Conservation (phyloP, 306 rosid species). For the Arachis stenosperma region DNA sequence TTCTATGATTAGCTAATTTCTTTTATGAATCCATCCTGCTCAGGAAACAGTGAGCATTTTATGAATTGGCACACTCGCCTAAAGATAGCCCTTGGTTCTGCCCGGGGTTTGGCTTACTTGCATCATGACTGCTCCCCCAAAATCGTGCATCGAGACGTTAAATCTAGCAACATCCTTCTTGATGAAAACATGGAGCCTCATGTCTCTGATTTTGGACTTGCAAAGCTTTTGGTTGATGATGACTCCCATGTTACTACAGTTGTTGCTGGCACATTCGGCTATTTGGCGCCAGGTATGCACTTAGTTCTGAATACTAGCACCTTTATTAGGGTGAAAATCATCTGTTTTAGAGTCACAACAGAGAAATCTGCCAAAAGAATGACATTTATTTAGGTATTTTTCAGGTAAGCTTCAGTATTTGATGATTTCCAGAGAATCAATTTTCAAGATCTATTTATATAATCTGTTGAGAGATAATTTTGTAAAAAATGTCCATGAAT, state of each 20-base stretch:
- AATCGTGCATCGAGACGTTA: conserved; percentile 86
- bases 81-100: conserved; percentile 90
- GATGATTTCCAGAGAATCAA: neutral
- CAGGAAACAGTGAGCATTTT: conserved; percentile 51
- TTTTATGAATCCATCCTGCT: neutral
- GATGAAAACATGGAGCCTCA: conserved; percentile 86
- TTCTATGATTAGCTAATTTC: conserved; percentile 12
- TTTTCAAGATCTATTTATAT: neutral
- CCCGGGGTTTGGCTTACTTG: conserved; percentile 89
- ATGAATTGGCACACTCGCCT: conserved; percentile 82
- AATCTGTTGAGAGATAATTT: neutral
- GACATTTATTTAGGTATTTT: neutral
- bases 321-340: neutral
- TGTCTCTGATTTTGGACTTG: conserved; percentile 93
- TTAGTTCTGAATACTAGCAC: neutral
- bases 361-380: neutral
- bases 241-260: conserved; percentile 96
- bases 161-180: conserved; percentile 95
- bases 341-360: neutral
- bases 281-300: conserved; percentile 86
- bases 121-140: conserved; percentile 93
- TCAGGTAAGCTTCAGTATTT: neutral
- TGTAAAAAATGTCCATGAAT: neutral
- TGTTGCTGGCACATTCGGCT: conserved; percentile 98
- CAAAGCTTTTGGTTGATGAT: conserved; percentile 92